These are phyloP conservation scores for Lecanicillium sp. DNA, from an alignment of 2,329 filamentous ascomycete genomes.

Conservation along the genomic window DNA sequence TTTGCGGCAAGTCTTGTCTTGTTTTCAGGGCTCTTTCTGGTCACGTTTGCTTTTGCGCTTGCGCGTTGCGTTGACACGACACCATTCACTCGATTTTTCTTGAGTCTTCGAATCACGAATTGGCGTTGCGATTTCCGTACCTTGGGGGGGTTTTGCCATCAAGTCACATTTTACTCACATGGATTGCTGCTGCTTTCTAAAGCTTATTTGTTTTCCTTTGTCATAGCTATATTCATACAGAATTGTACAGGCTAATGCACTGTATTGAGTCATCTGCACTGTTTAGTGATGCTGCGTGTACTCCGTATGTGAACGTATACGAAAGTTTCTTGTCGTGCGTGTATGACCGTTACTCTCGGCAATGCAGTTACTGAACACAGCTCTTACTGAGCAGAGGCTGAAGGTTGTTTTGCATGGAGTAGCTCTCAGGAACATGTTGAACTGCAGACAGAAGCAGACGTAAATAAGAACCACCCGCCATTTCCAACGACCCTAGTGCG, in stretches of 20 bases:
- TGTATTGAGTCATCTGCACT: too few relatives aligned
- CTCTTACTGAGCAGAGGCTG: too few relatives aligned
- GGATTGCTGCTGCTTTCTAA: conserved; percentile 13
- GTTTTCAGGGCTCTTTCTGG: conserved; percentile 8
- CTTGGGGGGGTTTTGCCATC: conserved; percentile 2
- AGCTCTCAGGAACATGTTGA: too few relatives aligned
- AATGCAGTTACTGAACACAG: too few relatives aligned
- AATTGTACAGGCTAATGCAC: too few relatives aligned
- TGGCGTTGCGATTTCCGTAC: conserved; percentile 33
- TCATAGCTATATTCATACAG: background rate
- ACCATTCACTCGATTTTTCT: conserved; percentile 24
- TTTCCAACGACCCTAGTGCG: too few relatives aligned
- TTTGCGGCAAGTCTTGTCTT: conserved; percentile 4
- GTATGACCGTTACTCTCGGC: too few relatives aligned
- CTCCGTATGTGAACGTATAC: too few relatives aligned
- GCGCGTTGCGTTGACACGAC: conserved; percentile 26
- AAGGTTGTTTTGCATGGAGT: too few relatives aligned
- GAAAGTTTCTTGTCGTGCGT: too few relatives aligned
- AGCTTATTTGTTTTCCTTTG: conserved; percentile 10
- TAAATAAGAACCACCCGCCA: too few relatives aligned
- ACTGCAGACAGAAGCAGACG: too few relatives aligned
- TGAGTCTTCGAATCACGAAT: conserved; percentile 30
- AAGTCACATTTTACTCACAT: conserved; percentile 14
- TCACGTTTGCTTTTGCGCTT: conserved; percentile 22
- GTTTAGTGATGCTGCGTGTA: background rate